Evolutionary conservation across 225 moss, liverwort and hornwort species (phyloP).

Genomic region (Climacium dendroides): DNA sequence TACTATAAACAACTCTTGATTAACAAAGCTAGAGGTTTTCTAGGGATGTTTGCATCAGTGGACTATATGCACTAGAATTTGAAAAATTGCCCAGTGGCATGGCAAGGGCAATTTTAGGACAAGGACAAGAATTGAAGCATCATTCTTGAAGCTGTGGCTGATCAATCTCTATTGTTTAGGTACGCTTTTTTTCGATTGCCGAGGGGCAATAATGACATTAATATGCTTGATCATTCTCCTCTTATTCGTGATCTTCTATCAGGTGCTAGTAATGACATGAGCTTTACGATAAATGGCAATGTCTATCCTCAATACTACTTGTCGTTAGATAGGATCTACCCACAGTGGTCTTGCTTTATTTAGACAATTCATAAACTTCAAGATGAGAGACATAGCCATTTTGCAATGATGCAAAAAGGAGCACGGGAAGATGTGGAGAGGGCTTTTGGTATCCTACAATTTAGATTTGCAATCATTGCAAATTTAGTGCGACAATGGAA

Average conservation of each 20-base stretch:
- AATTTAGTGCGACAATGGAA: too few relatives aligned
- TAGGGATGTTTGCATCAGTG: neutral
- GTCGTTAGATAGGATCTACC: rapidly evolving
- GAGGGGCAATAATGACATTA: neutral
- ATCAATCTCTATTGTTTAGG: neutral
- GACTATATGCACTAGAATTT: neutral
- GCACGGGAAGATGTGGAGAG: too few relatives aligned
- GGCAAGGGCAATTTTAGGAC: neutral
- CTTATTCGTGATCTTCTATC: neutral
- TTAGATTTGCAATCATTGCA: too few relatives aligned
- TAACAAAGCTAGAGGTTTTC: neutral
- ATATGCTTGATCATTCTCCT: rapidly evolving
- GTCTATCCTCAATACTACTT: neutral
- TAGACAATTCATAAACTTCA: too few relatives aligned
- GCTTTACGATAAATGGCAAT: neutral
- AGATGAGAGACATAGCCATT: too few relatives aligned
- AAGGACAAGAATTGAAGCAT: neutral
- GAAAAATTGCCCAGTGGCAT: neutral
- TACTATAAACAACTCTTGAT: neutral
- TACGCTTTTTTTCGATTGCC: neutral
- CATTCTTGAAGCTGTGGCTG: neutral
- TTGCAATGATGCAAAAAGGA: too few relatives aligned
- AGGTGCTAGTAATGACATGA: neutral
- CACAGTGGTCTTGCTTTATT: too few relatives aligned
- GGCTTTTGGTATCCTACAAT: too few relatives aligned